These are phyloP conservation scores for Salisapilia sapeloensis DNA, from an alignment of 352 stramenopile species.

Conservation along the genomic window DNA sequence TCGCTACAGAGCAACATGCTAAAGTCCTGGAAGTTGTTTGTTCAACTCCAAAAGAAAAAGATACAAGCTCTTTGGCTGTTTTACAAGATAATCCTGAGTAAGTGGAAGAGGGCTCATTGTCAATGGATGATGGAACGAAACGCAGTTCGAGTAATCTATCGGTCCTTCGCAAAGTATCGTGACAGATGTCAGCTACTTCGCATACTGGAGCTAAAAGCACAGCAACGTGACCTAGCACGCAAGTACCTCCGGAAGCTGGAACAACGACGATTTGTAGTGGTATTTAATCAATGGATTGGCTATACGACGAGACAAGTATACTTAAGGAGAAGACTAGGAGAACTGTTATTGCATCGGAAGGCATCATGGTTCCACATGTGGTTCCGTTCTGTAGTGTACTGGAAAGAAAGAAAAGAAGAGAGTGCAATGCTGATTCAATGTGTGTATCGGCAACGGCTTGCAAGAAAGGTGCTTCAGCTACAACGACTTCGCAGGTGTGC, in stretches of 20 bases:
- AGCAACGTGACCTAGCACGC: slow-evolving; percentile 22
- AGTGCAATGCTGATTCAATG: slow-evolving; percentile 33
- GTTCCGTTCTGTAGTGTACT: slow-evolving; percentile 10
- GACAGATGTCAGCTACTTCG: too few species aligned
- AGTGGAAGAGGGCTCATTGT: slow-evolving; percentile 28
- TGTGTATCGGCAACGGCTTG: slow-evolving; percentile 31
- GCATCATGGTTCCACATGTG: slow-evolving; percentile 30
- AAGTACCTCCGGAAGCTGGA: slow-evolving; percentile 44
- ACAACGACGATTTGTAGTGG: slow-evolving; percentile 12
- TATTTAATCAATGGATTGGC: slow-evolving; percentile 39
- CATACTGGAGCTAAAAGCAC: slow-evolving; percentile 27
- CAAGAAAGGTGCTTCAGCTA: slow-evolving; percentile 19
- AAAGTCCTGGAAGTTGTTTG: slow-evolving; percentile 15
- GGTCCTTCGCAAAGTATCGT: too few species aligned
- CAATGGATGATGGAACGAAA: slow-evolving; percentile 2
- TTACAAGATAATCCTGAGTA: slow-evolving; percentile 38
- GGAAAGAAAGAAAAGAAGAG: slow-evolving; percentile 10
- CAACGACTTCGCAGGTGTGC: slow-evolving; percentile 11
- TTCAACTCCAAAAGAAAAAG: slow-evolving; percentile 12
- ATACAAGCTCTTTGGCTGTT: slow-evolving; percentile 35
- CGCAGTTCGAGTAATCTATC: slow-evolving; percentile 24
- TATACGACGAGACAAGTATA: slow-evolving; percentile 16
- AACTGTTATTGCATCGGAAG: slow-evolving; percentile 20
- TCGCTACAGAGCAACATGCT: slow-evolving; percentile 10
- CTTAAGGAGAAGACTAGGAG: slow-evolving; percentile 22